Evolutionary conservation across 257 asterid species (phyloP).

Genomic region (Scutellaria baicalensis): DNA sequence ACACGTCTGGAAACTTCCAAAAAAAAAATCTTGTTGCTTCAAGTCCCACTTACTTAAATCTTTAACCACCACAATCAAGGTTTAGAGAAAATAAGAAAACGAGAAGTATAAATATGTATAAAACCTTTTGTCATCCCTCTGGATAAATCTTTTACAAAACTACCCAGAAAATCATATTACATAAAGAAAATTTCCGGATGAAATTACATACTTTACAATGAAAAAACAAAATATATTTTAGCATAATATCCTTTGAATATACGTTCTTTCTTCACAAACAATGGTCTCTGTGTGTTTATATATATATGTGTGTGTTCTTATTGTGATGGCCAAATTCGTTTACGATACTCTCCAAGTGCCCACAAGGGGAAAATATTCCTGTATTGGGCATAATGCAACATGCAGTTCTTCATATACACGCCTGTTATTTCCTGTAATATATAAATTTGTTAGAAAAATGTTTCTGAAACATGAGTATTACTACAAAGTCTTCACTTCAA

Average conservation of each 20-base stretch:
- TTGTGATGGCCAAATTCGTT: conserved; percentile 46
- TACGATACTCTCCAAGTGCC: conserved; percentile 84
- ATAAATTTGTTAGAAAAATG: background rate
- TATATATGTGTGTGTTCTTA: background rate
- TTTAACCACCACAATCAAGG: too few species aligned
- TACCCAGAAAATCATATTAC: background rate
- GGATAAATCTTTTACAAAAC: background rate
- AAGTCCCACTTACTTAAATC: too few species aligned
- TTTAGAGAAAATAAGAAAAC: too few species aligned
- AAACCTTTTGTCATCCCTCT: too few species aligned
- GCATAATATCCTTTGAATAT: background rate
- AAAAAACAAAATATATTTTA: too few species aligned
- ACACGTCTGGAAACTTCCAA: too few species aligned
- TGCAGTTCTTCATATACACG: conserved; percentile 70
- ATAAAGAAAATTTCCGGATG: background rate
- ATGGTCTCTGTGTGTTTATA: background rate
- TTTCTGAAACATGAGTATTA: background rate
- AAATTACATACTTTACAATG: background rate
- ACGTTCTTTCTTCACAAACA: too few species aligned
- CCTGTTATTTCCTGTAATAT: conserved; percentile 57
- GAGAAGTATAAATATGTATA: too few species aligned
- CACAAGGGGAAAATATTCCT: conserved; percentile 61
- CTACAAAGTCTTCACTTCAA: background rate
- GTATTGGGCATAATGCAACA: conserved; percentile 67
- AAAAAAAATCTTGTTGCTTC: too few species aligned